A percentile compares a stretch with the other conserved stretches of the same genome.
Conservation (phyloP, 768 basidiomycete genomes). For the Lyophyllum decastes region DNA sequence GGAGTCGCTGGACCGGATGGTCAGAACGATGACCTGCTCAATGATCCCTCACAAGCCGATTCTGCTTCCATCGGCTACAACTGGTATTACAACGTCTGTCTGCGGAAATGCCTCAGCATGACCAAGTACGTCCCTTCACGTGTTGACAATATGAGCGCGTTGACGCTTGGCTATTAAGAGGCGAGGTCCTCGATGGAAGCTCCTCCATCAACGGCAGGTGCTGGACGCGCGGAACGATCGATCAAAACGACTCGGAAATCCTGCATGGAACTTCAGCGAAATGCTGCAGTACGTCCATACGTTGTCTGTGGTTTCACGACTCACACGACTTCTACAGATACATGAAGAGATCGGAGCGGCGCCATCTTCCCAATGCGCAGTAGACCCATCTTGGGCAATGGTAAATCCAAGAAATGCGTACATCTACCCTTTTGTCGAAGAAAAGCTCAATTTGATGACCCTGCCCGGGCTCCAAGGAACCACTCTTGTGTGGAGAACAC, state of each 20-base stretch:
- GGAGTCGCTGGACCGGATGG: constrained; percentile 17
- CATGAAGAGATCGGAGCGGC: constrained; percentile 14
- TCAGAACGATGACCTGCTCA: constrained; percentile 11
- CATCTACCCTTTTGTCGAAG: constrained; percentile 12
- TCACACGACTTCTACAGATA: constrained; percentile 7
- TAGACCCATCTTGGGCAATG: constrained; percentile 8
- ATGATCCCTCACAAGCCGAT: constrained; percentile 11
- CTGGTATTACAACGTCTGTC: constrained; percentile 14
- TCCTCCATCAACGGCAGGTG: constrained; percentile 20
- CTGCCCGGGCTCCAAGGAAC: constrained; percentile 14
- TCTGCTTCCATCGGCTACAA: neutral
- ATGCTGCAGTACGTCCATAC: neutral
- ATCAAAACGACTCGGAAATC: constrained; percentile 19
- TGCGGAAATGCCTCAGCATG: constrained; percentile 7
- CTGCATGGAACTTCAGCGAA: constrained; percentile 19
- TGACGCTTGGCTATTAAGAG: neutral
- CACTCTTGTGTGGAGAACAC: constrained; percentile 8
- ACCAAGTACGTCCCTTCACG: constrained; percentile 6
- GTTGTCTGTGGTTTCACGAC: too few species aligned
- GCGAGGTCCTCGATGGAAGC: constrained; percentile 19
- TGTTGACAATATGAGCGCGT: neutral
- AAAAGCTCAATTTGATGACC: constrained; percentile 12
- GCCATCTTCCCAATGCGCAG: constrained; percentile 10
- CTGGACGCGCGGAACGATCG: constrained; percentile 19
- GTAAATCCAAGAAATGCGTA: constrained; percentile 10